Conservation (phyloP, 257 asterid species). For the Solanum arcanum region DNA sequence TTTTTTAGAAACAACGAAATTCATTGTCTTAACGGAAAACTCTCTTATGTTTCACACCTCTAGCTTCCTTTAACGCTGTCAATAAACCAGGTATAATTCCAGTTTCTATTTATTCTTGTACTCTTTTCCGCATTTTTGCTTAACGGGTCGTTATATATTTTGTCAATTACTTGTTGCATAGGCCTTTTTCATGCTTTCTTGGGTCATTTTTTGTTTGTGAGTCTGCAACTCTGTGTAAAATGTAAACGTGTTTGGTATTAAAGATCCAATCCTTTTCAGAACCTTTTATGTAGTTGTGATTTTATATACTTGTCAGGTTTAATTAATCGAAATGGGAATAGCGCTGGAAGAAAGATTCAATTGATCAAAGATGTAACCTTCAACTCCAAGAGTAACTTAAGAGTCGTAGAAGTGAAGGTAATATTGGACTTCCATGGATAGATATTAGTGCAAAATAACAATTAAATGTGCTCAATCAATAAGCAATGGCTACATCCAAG, state of each 20-base stretch:
- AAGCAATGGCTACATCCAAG: not conserved
- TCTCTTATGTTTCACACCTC: not conserved
- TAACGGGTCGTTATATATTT: not conserved
- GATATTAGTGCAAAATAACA: not conserved
- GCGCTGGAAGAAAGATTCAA: constrained; percentile 6
- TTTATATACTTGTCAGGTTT: not conserved
- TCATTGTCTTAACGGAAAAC: not conserved
- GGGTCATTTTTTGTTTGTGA: not conserved
- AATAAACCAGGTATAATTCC: not conserved
- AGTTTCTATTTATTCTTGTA: not conserved
- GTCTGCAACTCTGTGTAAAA: not conserved
- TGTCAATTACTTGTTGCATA: not conserved
- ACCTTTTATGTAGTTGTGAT: not conserved
- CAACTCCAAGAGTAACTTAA: constrained; percentile 9
- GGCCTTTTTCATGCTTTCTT: not conserved
- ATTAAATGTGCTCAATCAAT: not conserved
- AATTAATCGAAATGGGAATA: not conserved
- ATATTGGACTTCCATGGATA: not conserved
- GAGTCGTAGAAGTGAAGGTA: constrained; percentile 20
- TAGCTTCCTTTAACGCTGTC: not conserved
- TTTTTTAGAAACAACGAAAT: not conserved
- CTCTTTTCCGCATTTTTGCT: not conserved
- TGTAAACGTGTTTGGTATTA: not conserved
- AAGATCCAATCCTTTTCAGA: not conserved
- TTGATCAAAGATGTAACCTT: constrained; percentile 11